These are phyloP conservation scores for Mortierella antarctica DNA, from an alignment of 192 early-diverging fungal genomes.

Conservation along the genomic window DNA sequence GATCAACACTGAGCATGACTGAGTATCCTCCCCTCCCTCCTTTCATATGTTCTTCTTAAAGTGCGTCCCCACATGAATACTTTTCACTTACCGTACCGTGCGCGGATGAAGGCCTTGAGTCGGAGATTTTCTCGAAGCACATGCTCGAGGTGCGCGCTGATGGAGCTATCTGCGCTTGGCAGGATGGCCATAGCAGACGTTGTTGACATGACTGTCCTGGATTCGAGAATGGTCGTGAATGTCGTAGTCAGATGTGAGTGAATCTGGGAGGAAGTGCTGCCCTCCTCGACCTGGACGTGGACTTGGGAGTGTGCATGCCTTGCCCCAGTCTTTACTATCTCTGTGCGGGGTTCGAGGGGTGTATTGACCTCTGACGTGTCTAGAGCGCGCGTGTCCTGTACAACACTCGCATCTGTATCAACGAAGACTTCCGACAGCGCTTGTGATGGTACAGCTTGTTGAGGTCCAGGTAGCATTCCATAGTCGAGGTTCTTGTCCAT, in stretches of 20 bases:
- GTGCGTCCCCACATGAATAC: neutral
- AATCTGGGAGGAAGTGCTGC: no score
- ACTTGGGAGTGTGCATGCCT: no score
- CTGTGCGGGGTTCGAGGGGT: no score
- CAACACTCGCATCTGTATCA: neutral
- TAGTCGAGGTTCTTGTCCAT: neutral
- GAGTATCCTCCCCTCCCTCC: neutral
- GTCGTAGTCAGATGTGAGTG: no score
- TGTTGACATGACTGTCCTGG: conserved; percentile 12
- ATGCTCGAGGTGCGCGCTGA: neutral
- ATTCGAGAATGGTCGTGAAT: conserved; percentile 4
- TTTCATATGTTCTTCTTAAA: neutral
- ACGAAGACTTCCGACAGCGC: neutral
- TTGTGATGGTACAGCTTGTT: neutral
- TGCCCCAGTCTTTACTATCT: neutral
- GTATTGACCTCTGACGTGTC: no score
- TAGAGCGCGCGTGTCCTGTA: no score
- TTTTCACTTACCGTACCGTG: conserved; percentile 13
- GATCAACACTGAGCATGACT: neutral
- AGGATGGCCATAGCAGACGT: conserved; percentile 6
- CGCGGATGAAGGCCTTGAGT: conserved; percentile 29
- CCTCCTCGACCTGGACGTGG: no score
- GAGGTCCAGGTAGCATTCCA: neutral
- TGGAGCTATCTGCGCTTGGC: neutral
- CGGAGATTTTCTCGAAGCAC: conserved; percentile 13